These are phyloP conservation scores for Fagopyrum tataricum DNA, from an alignment of 148 eudicot species.

Conservation along the genomic window DNA sequence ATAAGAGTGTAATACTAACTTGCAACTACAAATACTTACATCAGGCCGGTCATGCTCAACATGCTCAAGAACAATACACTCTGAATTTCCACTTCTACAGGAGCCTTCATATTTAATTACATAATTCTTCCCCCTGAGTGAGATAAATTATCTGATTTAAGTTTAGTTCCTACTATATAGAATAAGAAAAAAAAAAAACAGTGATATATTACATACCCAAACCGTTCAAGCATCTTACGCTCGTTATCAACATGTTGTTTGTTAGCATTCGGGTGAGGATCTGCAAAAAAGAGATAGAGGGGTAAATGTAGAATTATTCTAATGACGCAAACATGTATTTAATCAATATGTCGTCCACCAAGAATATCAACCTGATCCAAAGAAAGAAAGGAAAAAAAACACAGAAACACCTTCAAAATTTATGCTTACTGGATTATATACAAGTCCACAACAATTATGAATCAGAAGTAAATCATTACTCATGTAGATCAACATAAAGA, in stretches of 20 bases:
- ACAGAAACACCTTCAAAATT: background rate
- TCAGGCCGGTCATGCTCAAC: conserved; percentile 87
- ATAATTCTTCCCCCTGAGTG: conserved; percentile 70
- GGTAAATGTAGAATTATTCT: background rate
- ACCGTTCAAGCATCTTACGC: conserved; percentile 80
- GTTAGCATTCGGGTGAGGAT: conserved; percentile 83
- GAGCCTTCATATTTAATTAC: conserved; percentile 71
- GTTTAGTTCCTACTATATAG: background rate
- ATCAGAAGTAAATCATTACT: background rate
- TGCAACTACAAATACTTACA: conserved; percentile 31
- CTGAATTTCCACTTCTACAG: conserved; percentile 48
- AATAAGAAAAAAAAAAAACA: background rate
- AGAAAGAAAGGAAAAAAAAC: background rate
- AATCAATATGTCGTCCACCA: background rate
- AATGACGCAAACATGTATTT: background rate
- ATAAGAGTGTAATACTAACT: background rate
- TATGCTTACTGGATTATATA: background rate
- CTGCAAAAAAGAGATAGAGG: conserved; percentile 79
- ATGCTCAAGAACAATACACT: conserved; percentile 84
- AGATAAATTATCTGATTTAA: background rate
- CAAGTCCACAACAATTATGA: background rate
- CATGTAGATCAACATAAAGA: background rate
- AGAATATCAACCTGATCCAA: background rate
- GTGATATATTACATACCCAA: conserved; percentile 51
- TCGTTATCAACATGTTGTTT: conserved; percentile 72